Evolutionary conservation across 345 rosid genomes (phyloP).

Genomic region (Trapa incisa): DNA sequence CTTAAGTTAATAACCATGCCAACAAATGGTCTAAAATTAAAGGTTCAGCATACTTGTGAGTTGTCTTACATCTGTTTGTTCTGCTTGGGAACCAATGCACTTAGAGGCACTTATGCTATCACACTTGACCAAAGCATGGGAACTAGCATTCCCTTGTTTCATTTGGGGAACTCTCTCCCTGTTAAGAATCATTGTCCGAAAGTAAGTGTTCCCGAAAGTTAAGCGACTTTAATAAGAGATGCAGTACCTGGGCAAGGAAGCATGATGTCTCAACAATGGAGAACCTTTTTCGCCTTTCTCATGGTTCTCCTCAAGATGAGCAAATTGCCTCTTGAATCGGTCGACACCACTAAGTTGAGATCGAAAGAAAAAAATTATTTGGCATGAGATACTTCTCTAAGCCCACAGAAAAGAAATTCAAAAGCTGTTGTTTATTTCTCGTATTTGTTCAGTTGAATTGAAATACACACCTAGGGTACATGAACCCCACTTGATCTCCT

Average conservation of each 20-base stretch:
- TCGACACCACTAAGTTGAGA: slow-evolving; percentile 71
- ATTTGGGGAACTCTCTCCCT: slow-evolving; percentile 59
- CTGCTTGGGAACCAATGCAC: slow-evolving; percentile 50
- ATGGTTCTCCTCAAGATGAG: slow-evolving; percentile 81
- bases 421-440: background rate
- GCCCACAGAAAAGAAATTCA: background rate
- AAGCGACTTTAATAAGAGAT: background rate
- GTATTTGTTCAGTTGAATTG: background rate
- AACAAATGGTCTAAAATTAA: background rate
- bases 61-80: slow-evolving; percentile 9
- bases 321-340: slow-evolving; percentile 97
- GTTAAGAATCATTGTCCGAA: background rate
- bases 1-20: background rate
- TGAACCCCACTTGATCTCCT: slow-evolving; percentile 90
- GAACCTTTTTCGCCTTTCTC: slow-evolving; percentile 72
- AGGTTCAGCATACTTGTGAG: background rate
- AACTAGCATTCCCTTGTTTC: slow-evolving; percentile 32
- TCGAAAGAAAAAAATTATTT: background rate
- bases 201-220: background rate
- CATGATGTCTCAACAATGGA: slow-evolving; percentile 84
- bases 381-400: background rate
- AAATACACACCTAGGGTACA: slow-evolving; percentile 75
- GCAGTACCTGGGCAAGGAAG: slow-evolving; percentile 85
- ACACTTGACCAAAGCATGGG: slow-evolving; percentile 73
- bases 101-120: slow-evolving; percentile 93